A percentile compares a stretch with the other conserved stretches of the same genome.
phyloP scores from a whole-genome alignment of 768 basidiomycete genomes.

The Tulasnella sp. region DNA sequence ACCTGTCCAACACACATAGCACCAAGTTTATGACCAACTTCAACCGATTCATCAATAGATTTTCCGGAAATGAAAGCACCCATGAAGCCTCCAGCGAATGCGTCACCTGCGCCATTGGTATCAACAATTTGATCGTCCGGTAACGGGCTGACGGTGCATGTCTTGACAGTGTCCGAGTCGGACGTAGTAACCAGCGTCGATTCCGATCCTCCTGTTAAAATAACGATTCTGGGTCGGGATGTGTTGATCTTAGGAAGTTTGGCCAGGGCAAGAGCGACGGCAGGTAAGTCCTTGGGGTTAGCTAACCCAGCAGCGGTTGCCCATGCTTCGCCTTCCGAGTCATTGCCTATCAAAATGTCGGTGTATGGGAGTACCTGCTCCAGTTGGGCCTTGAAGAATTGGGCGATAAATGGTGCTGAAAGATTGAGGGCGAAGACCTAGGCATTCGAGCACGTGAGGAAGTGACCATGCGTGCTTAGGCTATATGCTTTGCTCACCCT shows the following conservation, averaged over 20 bases:
- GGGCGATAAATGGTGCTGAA: constrained; percentile 92
- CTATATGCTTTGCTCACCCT: constrained; percentile 41
- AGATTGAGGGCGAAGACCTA: constrained; percentile 87
- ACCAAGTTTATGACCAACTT: constrained; percentile 78
- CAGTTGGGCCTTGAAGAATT: constrained; percentile 80
- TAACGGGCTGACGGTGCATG: constrained; percentile 46
- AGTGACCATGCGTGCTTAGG: not conserved
- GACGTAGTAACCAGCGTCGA: constrained; percentile 65
- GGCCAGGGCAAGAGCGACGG: constrained; percentile 69
- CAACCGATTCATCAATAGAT: constrained; percentile 58
- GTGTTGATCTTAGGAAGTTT: constrained; percentile 55
- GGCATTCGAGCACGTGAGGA: not conserved
- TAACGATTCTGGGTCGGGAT: constrained; percentile 62
- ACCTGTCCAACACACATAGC: constrained; percentile 76
- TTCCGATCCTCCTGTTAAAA: constrained; percentile 83
- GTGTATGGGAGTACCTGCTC: constrained; percentile 68
- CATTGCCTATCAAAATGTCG: constrained; percentile 93
- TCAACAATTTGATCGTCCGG: constrained; percentile 65
- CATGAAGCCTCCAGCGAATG: constrained; percentile 92
- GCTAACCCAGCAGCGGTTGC: constrained; percentile 54
- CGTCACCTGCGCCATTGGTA: constrained; percentile 97
- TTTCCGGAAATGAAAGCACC: constrained; percentile 76
- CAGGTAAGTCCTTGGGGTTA: constrained; percentile 40
- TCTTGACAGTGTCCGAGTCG: constrained; percentile 40
- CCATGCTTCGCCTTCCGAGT: constrained; percentile 84